Evolutionary conservation across 2,329 filamentous ascomycete genomes (phyloP), one percentile per base, ranked within the genome.

Genomic region (Rutstroemia sp.): DNA sequence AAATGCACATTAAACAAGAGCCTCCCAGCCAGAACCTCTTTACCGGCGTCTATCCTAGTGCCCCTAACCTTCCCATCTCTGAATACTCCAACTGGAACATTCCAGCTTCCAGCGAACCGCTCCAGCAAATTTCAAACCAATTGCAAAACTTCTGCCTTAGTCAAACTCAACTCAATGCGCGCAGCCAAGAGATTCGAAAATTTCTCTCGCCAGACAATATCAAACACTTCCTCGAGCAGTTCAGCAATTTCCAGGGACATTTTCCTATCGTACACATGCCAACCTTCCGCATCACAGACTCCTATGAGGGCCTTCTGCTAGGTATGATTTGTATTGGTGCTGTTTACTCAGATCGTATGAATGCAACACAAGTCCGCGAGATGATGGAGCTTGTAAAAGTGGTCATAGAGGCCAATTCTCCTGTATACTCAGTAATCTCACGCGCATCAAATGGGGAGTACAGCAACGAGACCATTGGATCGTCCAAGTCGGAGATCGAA

Each of bases 301-400:
- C 83, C 48, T 83, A 86, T 68, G 82, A 84, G 59, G 83, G 85
- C 61, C 76, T 90, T 59, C 73, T 88, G 50, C 77, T 87, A 58
- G 78, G 79, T 59, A 87, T 91, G 76, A 83, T 87, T 65, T 88
- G 84, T 68, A 77, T 88, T 64, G 87, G 87, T 39, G 86, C 87
- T 42, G 87, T 88, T 57, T 91, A 90, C 71, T 88, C 87, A 52
- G 78, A 86, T 54, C 77, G 77, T 59, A 73, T 87, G 59, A 73
- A 76, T 27, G 71, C 83, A 46, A 73, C 77, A 59, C 77, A 87
- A 62, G 83, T 87, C 61, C 82, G 86, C 60, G 80, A 83, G 67
- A 77, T 89, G 70, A 87, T 87, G 77, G 80, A 86, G 58, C 76
- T 81, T 52, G 75, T 85, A 37, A 81, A 81, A 61, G 68, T 75